phyloP scores from a whole-genome alignment of 2,329 filamentous ascomycete species.

The Sporothrix luriei region DNA sequence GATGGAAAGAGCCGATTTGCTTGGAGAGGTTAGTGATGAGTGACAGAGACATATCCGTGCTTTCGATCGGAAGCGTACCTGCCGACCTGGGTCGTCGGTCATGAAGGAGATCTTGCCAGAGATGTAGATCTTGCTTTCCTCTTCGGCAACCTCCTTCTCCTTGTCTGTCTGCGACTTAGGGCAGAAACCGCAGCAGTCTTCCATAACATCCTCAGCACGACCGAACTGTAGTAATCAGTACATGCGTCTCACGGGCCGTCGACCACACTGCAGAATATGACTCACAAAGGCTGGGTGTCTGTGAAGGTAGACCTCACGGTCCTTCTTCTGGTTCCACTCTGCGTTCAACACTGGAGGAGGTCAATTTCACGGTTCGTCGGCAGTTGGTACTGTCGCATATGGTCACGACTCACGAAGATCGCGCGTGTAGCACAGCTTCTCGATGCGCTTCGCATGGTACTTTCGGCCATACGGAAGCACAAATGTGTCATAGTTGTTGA shows the following conservation, averaged over 20 bases:
- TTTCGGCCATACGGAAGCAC: slow-evolving; percentile 67
- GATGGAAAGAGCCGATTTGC: slow-evolving; percentile 71
- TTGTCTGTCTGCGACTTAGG: slow-evolving; percentile 69
- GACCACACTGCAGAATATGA: not conserved
- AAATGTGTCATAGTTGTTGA: slow-evolving; percentile 79
- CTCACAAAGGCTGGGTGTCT: slow-evolving; percentile 74
- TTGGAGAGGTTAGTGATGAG: not conserved
- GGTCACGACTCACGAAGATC: slow-evolving; percentile 59
- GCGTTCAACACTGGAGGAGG: slow-evolving; percentile 67
- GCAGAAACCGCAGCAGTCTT: slow-evolving; percentile 81
- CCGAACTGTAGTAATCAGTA: slow-evolving; percentile 57
- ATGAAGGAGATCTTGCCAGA: slow-evolving; percentile 74
- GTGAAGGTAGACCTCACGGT: slow-evolving; percentile 76
- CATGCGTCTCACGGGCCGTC: not conserved
- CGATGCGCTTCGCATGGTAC: slow-evolving; percentile 70
- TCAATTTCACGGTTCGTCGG: not conserved
- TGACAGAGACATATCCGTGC: not conserved
- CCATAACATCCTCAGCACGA: slow-evolving; percentile 69
- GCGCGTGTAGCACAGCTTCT: slow-evolving; percentile 78
- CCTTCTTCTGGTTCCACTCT: slow-evolving; percentile 79
- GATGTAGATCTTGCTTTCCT: slow-evolving; percentile 75
- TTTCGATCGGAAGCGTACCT: slow-evolving; percentile 44
- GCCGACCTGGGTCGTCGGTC: slow-evolving; percentile 78
- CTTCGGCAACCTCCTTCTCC: slow-evolving; percentile 69
- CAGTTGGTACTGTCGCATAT: not conserved